phyloP scores from a whole-genome alignment of 2,329 filamentous ascomycete species.

The Aspergillus glaucus region DNA sequence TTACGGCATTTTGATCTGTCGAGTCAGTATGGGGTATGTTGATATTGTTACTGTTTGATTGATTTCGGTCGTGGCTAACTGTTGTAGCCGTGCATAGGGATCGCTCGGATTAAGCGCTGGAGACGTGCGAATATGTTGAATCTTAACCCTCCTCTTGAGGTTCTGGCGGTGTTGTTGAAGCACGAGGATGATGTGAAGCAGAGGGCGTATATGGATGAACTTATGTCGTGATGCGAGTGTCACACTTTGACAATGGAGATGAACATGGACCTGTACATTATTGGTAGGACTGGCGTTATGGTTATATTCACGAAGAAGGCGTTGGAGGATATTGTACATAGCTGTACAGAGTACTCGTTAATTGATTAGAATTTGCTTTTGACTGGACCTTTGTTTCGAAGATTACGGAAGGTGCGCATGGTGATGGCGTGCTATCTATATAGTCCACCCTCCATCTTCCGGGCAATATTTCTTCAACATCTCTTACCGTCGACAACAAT shows the following conservation, averaged over 20 bases:
- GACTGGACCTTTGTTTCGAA: not conserved
- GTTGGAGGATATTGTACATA: slow-evolving; percentile 7
- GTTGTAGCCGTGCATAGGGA: slow-evolving; percentile 76
- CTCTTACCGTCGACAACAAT: no score
- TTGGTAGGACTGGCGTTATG: slow-evolving; percentile 6
- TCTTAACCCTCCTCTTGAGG: slow-evolving; percentile 82
- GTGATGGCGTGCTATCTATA: no score
- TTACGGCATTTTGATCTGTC: slow-evolving; percentile 88
- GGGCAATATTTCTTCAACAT: no score
- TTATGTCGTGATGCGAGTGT: slow-evolving; percentile 23
- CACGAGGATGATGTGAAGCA: slow-evolving; percentile 47
- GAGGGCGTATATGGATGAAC: slow-evolving; percentile 56
- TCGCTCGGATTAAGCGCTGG: slow-evolving; percentile 77
- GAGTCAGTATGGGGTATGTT: slow-evolving; percentile 83
- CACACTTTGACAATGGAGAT: no score
- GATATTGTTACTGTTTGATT: not conserved
- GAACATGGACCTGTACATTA: not conserved
- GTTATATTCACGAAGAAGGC: slow-evolving; percentile 1
- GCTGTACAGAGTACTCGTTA: not conserved
- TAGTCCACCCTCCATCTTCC: no score
- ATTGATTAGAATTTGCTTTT: not conserved
- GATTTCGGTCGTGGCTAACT: slow-evolving; percentile 1
- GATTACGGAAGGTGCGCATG: no score
- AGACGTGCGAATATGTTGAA: slow-evolving; percentile 74
- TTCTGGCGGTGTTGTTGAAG: slow-evolving; percentile 74